Evolutionary conservation across 208 protist genomes (phyloP).

Genomic region (Tritrichomonas foetus): DNA sequence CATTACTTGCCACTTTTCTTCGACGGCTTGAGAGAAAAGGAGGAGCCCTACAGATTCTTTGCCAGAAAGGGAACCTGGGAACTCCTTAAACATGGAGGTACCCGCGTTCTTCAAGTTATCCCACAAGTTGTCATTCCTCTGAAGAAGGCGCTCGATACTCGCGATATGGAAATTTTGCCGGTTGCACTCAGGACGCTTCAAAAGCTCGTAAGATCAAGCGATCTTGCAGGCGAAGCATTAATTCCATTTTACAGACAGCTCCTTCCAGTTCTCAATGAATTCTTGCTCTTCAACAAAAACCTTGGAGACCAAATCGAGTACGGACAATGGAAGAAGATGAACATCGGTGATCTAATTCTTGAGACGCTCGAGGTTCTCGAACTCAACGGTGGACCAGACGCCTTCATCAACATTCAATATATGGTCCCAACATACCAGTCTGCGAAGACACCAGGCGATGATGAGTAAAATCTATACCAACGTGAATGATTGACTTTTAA

Average conservation of each 20-base stretch:
- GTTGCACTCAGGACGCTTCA: conserved; percentile 9
- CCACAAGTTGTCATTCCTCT: conserved; percentile 40
- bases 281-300: conserved; percentile 78
- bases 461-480: conserved; percentile 38
- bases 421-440: conserved; percentile 75
- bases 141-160: conserved; percentile 6
- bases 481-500: too few relatives aligned
- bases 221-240: conserved; percentile 86
- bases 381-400: conserved; percentile 68
- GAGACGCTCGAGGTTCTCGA: conserved; percentile 89
- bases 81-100: background rate
- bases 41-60: conserved; percentile 37
- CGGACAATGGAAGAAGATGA: conserved; percentile 69
- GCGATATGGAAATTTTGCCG: conserved; percentile 32
- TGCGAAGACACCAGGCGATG: background rate
- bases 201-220: conserved; percentile 63
- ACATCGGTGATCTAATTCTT: conserved; percentile 85
- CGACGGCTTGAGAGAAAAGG: conserved; percentile 17
- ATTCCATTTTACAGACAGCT: conserved; percentile 96
- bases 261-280: conserved; percentile 93
- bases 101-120: background rate
- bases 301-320: conserved; percentile 88
- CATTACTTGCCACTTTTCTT: conserved; percentile 41
- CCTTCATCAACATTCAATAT: conserved; percentile 79
- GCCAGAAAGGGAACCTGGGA: conserved; percentile 22